Base-by-base conservation (phyloP, 768 basidiomycete species). In the Roridomyces roridus region DNA sequence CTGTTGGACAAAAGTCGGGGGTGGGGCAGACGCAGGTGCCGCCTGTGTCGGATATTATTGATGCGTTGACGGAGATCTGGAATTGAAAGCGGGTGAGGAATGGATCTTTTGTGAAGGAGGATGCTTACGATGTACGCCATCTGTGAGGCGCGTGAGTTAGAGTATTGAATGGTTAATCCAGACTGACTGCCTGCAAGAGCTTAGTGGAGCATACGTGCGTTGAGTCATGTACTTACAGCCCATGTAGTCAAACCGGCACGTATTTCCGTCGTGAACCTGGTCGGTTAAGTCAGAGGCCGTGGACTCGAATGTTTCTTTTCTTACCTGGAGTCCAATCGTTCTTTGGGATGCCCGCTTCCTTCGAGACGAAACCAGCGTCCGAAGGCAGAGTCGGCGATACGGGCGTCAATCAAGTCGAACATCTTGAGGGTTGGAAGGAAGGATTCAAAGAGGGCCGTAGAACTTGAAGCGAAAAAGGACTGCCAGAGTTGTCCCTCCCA, bases 51-150 rank as follows among this genome's bases (percentile, higher is more conserved):
- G 85, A 79, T 29, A 95, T 68, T 61, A 95, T 92, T 15, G 87
- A 77, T 5, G 92, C 90, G 66, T 95, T 95, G 66, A 95, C 92
- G 23, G 91, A 89, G 59, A 92, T 91, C 88, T 91, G 58, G 17
- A n/a, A n/a, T n/a, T n/a, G n/a, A n/a, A n/a, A n/a, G 5, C 15
- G 4, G 15, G n/a, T 36, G 43, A 23, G 28, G 20, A 28, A 25
- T 14, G 47, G 21, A 17, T 23, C 7, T 17, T 29, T 15, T 6
- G 39, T 14, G 18, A n/a, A 43, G 34, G 9, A 18, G 23, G 29
- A 66, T 85, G 64, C 31, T 34, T 54, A 89, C 89, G 57, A 92
- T 92, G 73, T 93, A 92, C 18, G 91, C 87, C 91, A 92, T 93
- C 17, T 43, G 37, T n/a, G 28, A 35, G 28, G 89, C 24, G 34